These are phyloP conservation scores for Centaurea solstitialis DNA, from an alignment of 129 eudicot species.

Conservation along the genomic window DNA sequence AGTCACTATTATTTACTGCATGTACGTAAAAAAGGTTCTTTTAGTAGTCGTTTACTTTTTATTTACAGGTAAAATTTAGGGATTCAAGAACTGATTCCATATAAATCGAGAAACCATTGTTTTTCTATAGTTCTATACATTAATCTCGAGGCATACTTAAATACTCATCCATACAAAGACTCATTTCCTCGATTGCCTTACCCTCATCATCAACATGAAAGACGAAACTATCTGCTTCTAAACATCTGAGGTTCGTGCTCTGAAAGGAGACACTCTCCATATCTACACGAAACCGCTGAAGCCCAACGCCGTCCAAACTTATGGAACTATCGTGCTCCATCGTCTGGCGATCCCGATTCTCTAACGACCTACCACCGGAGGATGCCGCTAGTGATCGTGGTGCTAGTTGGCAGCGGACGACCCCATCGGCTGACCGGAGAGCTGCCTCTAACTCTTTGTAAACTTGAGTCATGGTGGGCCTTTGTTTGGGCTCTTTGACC, in stretches of 20 bases:
- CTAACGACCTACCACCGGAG: neutral
- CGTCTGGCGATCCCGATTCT: constrained; percentile 6
- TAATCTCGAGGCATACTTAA: constrained; percentile 41
- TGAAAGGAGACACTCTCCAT: constrained; percentile 58
- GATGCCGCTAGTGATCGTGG: neutral
- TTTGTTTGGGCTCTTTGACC: constrained; percentile 68
- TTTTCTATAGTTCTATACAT: constrained; percentile 5
- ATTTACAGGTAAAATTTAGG: no score
- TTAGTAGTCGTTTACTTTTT: no score
- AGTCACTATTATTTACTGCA: no score
- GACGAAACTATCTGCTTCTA: constrained; percentile 48
- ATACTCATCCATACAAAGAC: constrained; percentile 39
- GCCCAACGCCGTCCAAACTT: constrained; percentile 56
- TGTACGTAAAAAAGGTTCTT: no score
- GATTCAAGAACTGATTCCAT: no score
- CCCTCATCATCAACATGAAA: constrained; percentile 33
- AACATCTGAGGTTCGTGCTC: constrained; percentile 58
- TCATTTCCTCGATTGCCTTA: constrained; percentile 27
- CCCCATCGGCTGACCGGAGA: constrained; percentile 38
- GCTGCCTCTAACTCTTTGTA: constrained; percentile 67
- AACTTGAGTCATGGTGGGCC: constrained; percentile 83
- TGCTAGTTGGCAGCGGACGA: constrained; percentile 12
- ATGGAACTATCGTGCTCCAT: constrained; percentile 42
- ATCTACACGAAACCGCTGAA: constrained; percentile 62
- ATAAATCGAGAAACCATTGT: neutral